Percentiles rank a stretch among this genome's conserved stretches.
Conservation (phyloP, 768 basidiomycete species). For the Hypholoma fasciculare region DNA sequence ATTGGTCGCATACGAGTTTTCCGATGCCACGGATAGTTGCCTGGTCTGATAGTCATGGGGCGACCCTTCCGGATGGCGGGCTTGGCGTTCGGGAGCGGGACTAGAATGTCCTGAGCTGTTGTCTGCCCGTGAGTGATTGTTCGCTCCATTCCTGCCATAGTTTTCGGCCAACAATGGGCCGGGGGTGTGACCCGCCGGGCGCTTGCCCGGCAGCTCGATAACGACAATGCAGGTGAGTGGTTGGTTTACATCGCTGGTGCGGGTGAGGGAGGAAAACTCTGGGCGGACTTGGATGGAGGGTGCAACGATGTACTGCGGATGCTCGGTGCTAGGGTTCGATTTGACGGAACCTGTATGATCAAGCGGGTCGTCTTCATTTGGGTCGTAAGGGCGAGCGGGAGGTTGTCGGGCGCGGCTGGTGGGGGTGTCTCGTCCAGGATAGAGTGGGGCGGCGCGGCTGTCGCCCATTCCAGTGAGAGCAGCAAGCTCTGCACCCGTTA, state of each 20-base stretch:
- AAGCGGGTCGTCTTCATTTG: constrained; percentile 84
- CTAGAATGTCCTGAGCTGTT: constrained; percentile 42
- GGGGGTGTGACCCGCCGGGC: constrained; percentile 49
- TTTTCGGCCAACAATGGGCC: constrained; percentile 53
- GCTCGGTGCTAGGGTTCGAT: constrained; percentile 42
- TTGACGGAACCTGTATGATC: constrained; percentile 56
- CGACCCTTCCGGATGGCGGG: constrained; percentile 24
- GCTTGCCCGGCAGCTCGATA: constrained; percentile 86
- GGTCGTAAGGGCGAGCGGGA: constrained; percentile 52
- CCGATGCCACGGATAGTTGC: constrained; percentile 25
- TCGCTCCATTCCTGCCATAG: constrained; percentile 33
- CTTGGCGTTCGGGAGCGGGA: constrained; percentile 37
- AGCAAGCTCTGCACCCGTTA: constrained; percentile 70
- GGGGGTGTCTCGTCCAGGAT: constrained; percentile 70
- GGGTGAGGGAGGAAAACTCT: constrained; percentile 82
- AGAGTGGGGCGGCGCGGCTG: constrained; percentile 51
- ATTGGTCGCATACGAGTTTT: constrained; percentile 31
- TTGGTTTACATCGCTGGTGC: constrained; percentile 69
- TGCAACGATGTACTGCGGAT: constrained; percentile 76
- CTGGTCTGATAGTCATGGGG: constrained; percentile 28
- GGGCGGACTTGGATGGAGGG: constrained; percentile 93
- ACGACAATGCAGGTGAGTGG: constrained; percentile 93
- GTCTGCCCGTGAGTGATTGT: constrained; percentile 25
- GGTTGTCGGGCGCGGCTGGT: constrained; percentile 38
- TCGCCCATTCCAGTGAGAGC: constrained; percentile 90